Base-by-base conservation (phyloP, 2,329 filamentous ascomycete species). In the Aspergillus ruber region DNA sequence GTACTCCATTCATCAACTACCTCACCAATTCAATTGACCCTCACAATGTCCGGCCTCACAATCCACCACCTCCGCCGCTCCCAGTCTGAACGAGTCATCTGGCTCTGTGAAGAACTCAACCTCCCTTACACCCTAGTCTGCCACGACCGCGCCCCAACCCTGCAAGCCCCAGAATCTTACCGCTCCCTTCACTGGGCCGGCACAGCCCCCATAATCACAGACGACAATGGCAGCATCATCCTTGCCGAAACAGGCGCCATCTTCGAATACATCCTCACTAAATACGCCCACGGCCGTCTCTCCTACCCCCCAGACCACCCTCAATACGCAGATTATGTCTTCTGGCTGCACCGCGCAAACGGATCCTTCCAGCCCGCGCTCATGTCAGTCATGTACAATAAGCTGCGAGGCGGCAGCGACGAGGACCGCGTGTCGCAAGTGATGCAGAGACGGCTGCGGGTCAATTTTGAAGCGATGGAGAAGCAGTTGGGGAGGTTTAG, bases 81-180 rank as follows among this genome's bases (percentile, higher is more conserved):
- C 9, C 81, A 85, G 60, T 83, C 81, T 32, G 82, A 85, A 61
- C 80, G 83, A 36, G 73, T 85, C 44, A 67, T 78, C 57, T 85
- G 79, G 75, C 75, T 85, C 41, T 80, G 80, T 61, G 82, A 86
- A 62, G 83, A 86, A 62, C 76, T 85, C 15, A 63, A 65, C 42
- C 64, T 86, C 44, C 59, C 69, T 2, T 85, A 85, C 60, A 58
- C 68, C 1, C 63, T 80, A 9, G 67, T 69, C 48, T 64, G 67
- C 36, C 71, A 81, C 67, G 50, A 69, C 44, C 74, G 77, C 39
- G 58, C 58, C 6, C 75, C 81, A 53, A 45, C 74, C 10, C 55
- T 72, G 36, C 61, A 65, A 2, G 68, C 69, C 0, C 55, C 58
- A 59, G 57, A 54, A 48, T 21, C 39, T 9, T 69, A 70, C 56